A percentile compares a stretch with the other conserved stretches of the same genome.
Conservation (phyloP, 192 early-diverging fungal genomes). For the Dimargaris cristalligena region DNA sequence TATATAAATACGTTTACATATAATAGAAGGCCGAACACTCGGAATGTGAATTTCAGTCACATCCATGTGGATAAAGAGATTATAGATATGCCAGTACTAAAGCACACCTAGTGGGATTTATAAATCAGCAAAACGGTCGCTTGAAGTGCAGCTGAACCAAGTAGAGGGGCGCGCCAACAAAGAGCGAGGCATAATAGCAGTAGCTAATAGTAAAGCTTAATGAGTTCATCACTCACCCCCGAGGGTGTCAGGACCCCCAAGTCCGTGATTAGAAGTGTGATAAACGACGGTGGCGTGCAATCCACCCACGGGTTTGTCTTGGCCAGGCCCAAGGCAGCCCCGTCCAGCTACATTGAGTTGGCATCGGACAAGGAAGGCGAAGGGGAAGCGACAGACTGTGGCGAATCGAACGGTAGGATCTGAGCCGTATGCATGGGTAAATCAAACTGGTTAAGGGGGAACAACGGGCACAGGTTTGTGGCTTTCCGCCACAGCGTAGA, state of each 20-base stretch:
- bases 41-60: no score
- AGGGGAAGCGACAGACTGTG: neutral
- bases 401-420: constrained; percentile 37
- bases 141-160: no score
- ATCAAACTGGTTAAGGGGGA: constrained; percentile 90
- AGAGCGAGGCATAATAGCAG: no score
- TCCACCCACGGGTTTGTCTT: constrained; percentile 63
- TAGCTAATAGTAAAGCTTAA: constrained; percentile 59
- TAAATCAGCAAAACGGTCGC: no score
- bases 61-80: no score
- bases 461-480: constrained; percentile 94
- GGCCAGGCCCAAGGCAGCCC: constrained; percentile 11
- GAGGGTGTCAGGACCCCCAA: constrained; percentile 80
- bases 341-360: no score
- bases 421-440: constrained; percentile 57
- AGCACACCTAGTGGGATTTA: no score
- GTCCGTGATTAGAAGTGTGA: constrained; percentile 78
- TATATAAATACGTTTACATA: no score
- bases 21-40: no score
- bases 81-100: no score
- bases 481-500: constrained; percentile 87
- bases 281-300: constrained; percentile 84
- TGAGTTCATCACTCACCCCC: constrained; percentile 71
- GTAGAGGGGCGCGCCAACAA: no score
- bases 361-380: no score